A percentile compares a stretch with the other conserved stretches of the same genome.
Conservation (phyloP, 2,329 filamentous ascomycete genomes). For the Tolypocladium amazonense region DNA sequence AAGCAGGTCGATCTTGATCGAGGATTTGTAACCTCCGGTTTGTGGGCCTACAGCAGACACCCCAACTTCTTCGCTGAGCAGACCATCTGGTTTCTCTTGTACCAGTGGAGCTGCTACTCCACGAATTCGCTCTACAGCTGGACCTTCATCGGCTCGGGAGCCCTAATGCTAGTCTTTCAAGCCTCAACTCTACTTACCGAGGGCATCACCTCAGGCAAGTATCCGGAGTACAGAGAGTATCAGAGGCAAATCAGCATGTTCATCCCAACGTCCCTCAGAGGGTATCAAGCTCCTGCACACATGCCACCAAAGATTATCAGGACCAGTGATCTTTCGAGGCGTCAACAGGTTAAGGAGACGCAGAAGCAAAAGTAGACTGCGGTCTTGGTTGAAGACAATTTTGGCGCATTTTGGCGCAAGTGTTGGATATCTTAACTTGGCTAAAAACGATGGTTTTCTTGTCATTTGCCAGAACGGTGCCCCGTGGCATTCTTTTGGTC, state of each 20-base stretch:
- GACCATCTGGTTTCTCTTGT: constrained; percentile 76
- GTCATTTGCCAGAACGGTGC: neutral
- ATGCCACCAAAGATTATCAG: constrained; percentile 37
- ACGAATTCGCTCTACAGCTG: constrained; percentile 67
- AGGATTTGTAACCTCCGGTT: constrained; percentile 73
- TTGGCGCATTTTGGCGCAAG: neutral
- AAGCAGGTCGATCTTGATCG: constrained; percentile 71
- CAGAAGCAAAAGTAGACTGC: constrained; percentile 15
- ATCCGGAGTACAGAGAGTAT: constrained; percentile 79
- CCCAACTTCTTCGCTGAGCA: constrained; percentile 95
- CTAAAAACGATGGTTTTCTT: no score
- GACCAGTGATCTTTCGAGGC: constrained; percentile 39
- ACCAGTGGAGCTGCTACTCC: constrained; percentile 76
- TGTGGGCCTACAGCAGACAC: constrained; percentile 84
- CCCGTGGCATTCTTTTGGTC: neutral
- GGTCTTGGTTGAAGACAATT: no score
- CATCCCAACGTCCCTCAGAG: constrained; percentile 47
- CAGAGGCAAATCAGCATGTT: constrained; percentile 77
- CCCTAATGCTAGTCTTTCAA: constrained; percentile 75
- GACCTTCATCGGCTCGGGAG: constrained; percentile 58
- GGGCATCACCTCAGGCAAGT: constrained; percentile 67
- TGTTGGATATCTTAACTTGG: neutral
- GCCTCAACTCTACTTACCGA: constrained; percentile 85
- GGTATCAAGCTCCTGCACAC: constrained; percentile 29
- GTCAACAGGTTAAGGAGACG: constrained; percentile 27